Base-by-base conservation (phyloP, 1,284 basidiomycete genomes). In the Boletus calvinii region DNA sequence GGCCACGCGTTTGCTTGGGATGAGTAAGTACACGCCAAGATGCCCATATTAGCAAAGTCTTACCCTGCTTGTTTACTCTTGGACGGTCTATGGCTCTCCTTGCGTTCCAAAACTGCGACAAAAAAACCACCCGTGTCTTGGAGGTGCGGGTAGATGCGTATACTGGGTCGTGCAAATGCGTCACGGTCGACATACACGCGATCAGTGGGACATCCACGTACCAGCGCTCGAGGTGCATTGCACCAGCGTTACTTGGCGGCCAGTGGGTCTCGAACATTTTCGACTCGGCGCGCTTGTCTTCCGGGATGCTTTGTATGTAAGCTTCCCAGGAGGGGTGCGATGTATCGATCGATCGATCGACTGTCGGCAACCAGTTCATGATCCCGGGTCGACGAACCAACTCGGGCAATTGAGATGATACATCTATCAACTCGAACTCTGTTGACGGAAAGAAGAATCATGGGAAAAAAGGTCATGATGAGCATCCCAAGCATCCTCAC, bases 101-200 rank as follows among this genome's bases (percentile, higher is more conserved):
- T 81, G 63, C 73, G 74, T 63, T 94, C 83, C 32, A 99, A 73
- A 0, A 98, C 88, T 15, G 94, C 92, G 24, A 99, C 87, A 64
- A 98, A 99, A 75, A 99, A 99, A 0, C 94, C 97, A 11, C 97
- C 97, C 0, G 95, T 94, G 69, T 99, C 91, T 73, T 99, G 96
- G 39, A 97, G 74, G 68, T 99, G 95, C 3, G 97, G 95, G 64
- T 98, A 93, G 57, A 97, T 84, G 41, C 95, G 81, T 67, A 97
- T 73, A 60, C 92, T 94, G n/a, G n/a, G n/a, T n/a, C n/a, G n/a
- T n/a, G 54, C 5, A 26, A 26, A 26, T 6, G 6, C 22, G 18
- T 15, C 42, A 29, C 40, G 1, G 20, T 67, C 29, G 53, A 31
- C 29, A 34, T n/a, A 30, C 2, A 22, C 22, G 26, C 18, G 3